A percentile compares a stretch with the other conserved stretches of the same genome.
These are phyloP conservation scores for Aspergillus spinulosporus DNA, from an alignment of 2,329 filamentous ascomycete species.

Conservation along the genomic window DNA sequence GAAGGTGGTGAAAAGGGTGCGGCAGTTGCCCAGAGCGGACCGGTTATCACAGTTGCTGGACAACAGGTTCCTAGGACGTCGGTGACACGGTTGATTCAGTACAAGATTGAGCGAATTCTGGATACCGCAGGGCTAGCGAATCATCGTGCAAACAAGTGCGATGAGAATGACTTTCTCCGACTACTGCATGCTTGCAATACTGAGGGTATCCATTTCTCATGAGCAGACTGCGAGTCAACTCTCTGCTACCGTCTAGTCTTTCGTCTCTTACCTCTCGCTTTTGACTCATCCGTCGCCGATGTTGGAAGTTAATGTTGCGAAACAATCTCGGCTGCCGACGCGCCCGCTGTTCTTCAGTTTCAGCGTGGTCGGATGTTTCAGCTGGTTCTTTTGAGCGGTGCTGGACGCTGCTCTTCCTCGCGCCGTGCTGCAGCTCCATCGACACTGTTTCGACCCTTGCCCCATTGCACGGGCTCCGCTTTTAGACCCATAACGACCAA, in stretches of 20 bases:
- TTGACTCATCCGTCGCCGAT: too few relatives aligned
- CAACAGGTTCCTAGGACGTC: constrained; percentile 70
- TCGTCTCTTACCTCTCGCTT: too few relatives aligned
- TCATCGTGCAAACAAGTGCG: constrained; percentile 74
- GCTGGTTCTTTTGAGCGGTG: constrained; percentile 5
- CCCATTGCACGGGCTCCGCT: too few relatives aligned
- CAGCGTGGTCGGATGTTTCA: not conserved
- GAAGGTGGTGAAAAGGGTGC: constrained; percentile 32
- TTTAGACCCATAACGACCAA: too few relatives aligned
- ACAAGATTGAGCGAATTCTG: constrained; percentile 77
- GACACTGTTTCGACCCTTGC: not conserved
- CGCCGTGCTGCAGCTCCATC: not conserved
- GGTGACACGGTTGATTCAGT: constrained; percentile 70
- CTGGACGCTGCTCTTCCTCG: constrained; percentile 9
- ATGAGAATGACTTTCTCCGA: constrained; percentile 82
- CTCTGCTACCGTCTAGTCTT: too few relatives aligned
- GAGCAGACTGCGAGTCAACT: not conserved
- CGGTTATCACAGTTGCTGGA: constrained; percentile 49
- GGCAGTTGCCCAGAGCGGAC: constrained; percentile 59
- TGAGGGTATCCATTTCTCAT: constrained; percentile 23
- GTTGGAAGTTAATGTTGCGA: too few relatives aligned
- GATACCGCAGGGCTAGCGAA: constrained; percentile 74
- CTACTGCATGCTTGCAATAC: constrained; percentile 66
- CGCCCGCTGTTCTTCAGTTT: too few relatives aligned
- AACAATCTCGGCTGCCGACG: too few relatives aligned